Evolutionary conservation across 345 rosid genomes (phyloP), one percentile per base, ranked within the genome.

Genomic region (Bruguiera sexangula): DNA sequence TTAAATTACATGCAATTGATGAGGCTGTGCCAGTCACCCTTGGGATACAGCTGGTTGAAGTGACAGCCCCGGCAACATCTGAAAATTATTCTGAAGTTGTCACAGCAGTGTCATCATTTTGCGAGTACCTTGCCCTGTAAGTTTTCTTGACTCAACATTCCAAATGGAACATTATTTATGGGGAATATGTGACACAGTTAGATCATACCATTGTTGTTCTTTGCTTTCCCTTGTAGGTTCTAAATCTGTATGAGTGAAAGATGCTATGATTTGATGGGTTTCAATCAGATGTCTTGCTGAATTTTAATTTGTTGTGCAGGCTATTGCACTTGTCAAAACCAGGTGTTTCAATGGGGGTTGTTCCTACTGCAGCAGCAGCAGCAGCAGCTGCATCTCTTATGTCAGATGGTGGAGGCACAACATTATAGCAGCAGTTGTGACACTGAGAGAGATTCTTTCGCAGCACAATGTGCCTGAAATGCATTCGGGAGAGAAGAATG

Each of bases 91-190:
- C 76, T 8, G 96, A 95, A 77, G 93, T 95, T 9, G 96, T 61
- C 29, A 79, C 92, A 60, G 88, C 96, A 0, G 76, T 95, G 64
- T 81, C 96, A 18, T 95, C 97, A 3, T 92, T 95, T 68, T 95
- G 99, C 24, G 97, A 95, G 86, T 87, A 88, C 81, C 97, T 92
- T 63, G 93, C 99, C 10, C 96, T 90, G 97, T 95, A 83, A 88
- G 96, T 69, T 32, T 20, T 37, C 8, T 9, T 9, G 48, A 39
- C 48, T 8, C 11, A 7, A 3, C 30, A 34, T 39, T 10, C 15
- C 15, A 39, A 37, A 37, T 1, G 43, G 43, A 37, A 39, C 11
- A 39, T 39, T 2, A 1, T 37, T 8, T 36, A 1, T 24, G 11
- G 13, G 46, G 46, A 13, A 37, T 9, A 37, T 9, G 1, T 8